phyloP scores from a whole-genome alignment of 1,284 basidiomycete species.

The Mixia osmundae region DNA sequence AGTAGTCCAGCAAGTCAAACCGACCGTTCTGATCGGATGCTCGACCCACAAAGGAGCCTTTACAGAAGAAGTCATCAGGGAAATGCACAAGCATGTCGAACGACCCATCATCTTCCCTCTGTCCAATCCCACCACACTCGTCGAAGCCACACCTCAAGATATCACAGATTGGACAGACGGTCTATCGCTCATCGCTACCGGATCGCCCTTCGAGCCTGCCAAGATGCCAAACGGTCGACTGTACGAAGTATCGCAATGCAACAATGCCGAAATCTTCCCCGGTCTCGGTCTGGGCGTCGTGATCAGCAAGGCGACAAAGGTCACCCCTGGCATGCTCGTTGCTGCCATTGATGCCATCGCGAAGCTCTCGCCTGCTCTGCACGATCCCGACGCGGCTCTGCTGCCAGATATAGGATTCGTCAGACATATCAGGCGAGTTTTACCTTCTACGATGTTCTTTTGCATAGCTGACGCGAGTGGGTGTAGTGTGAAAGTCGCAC shows the following conservation, averaged over 20 bases:
- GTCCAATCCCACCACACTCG: constrained; percentile 51
- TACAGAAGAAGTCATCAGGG: constrained; percentile 38
- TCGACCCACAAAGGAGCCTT: constrained; percentile 60
- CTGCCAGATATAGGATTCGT: too few species aligned
- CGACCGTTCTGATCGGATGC: constrained; percentile 56
- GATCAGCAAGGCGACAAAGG: constrained; percentile 33
- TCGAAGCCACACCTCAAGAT: constrained; percentile 39
- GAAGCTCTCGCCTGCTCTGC: constrained; percentile 44
- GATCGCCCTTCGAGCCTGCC: constrained; percentile 55
- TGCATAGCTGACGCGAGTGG: constrained; percentile 41
- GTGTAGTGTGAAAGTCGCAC: constrained; percentile 50
- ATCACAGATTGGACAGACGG: too few species aligned
- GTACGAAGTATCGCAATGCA: too few species aligned
- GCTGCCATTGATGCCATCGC: constrained; percentile 47
- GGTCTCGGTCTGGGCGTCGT: constrained; percentile 42
- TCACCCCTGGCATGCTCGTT: constrained; percentile 54
- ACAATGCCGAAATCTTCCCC: constrained; percentile 7
- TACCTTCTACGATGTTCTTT: too few species aligned
- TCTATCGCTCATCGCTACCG: constrained; percentile 50
- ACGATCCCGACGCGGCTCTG: constrained; percentile 35
- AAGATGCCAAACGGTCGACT: too few species aligned
- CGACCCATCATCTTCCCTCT: constrained; percentile 51
- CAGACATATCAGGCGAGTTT: too few species aligned
- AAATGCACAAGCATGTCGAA: constrained; percentile 42
- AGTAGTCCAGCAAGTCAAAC: constrained; percentile 39